These are phyloP conservation scores for Russula ochroleuca DNA, from an alignment of 768 basidiomycete species.

Conservation along the genomic window DNA sequence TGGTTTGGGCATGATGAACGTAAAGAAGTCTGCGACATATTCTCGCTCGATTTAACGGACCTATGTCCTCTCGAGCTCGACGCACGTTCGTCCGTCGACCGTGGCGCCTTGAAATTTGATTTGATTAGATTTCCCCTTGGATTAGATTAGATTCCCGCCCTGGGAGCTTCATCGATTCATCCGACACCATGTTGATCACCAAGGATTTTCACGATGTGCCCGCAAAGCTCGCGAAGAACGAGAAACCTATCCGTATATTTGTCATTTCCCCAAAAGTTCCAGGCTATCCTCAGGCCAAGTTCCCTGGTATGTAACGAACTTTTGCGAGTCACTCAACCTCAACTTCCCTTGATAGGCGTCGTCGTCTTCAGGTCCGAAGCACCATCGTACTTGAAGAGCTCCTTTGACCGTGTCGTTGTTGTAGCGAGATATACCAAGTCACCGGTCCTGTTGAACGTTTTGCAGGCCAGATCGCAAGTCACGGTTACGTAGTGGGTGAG, in stretches of 20 bases:
- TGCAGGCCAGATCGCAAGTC: conserved; percentile 81
- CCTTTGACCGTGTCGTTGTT: neutral
- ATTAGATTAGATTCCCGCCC: too few relatives aligned
- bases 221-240: conserved; percentile 55
- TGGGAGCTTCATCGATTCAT: too few relatives aligned
- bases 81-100: conserved; percentile 30
- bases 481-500: conserved; percentile 79
- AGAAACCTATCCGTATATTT: conserved; percentile 72
- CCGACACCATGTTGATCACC: conserved; percentile 78
- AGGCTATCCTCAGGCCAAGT: conserved; percentile 84
- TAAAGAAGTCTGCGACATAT: neutral
- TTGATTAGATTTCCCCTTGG: neutral
- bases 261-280: conserved; percentile 76
- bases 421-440: conserved; percentile 91
- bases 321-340: neutral
- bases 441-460: conserved; percentile 97
- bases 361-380: conserved; percentile 67
- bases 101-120: conserved; percentile 8
- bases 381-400: neutral
- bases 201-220: conserved; percentile 75
- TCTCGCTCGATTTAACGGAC: neutral
- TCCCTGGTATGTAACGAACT: conserved; percentile 56
- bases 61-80: neutral
- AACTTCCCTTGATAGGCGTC: conserved; percentile 48
- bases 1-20: conserved; percentile 29